A percentile compares a stretch with the other conserved stretches of the same genome.
phyloP scores from a whole-genome alignment of 164 flowering plant species.

The Sedum album region DNA sequence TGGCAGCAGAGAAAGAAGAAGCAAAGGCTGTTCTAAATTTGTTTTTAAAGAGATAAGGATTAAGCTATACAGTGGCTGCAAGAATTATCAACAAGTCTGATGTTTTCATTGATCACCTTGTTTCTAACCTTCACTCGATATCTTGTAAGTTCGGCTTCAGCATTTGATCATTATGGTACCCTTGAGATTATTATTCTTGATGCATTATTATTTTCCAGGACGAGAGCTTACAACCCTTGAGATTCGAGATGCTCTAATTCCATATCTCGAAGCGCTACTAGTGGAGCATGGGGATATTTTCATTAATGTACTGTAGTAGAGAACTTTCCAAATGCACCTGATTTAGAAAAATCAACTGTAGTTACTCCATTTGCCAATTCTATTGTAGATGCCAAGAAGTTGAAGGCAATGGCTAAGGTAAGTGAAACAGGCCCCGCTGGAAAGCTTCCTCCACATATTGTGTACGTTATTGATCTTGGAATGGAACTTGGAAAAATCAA shows the following conservation, averaged over 20 bases:
- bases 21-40: slow-evolving; percentile 79
- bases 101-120: slow-evolving; percentile 60
- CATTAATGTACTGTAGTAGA: slow-evolving; percentile 59
- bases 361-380: slow-evolving; percentile 15
- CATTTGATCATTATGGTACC: not conserved
- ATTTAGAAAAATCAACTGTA: slow-evolving; percentile 16
- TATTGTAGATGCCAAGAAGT: slow-evolving; percentile 33
- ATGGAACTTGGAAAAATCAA: slow-evolving; percentile 61
- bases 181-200: not conserved
- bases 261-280: slow-evolving; percentile 64
- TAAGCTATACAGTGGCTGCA: slow-evolving; percentile 59
- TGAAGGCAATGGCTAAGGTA: slow-evolving; percentile 64
- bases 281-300: slow-evolving; percentile 54
- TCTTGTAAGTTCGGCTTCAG: slow-evolving; percentile 75
- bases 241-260: slow-evolving; percentile 72
- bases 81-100: slow-evolving; percentile 75
- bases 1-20: slow-evolving; percentile 75
- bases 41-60: slow-evolving; percentile 73
- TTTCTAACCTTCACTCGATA: slow-evolving; percentile 75
- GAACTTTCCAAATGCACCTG: slow-evolving; percentile 50
- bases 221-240: slow-evolving; percentile 80
- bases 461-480: slow-evolving; percentile 72
- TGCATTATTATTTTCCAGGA: slow-evolving; percentile 35
- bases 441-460: slow-evolving; percentile 53
- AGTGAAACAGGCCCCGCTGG: slow-evolving; percentile 48